Evolutionary conservation across 2,329 filamentous ascomycete species (phyloP).

Genomic region (Xylariaceae sp.): DNA sequence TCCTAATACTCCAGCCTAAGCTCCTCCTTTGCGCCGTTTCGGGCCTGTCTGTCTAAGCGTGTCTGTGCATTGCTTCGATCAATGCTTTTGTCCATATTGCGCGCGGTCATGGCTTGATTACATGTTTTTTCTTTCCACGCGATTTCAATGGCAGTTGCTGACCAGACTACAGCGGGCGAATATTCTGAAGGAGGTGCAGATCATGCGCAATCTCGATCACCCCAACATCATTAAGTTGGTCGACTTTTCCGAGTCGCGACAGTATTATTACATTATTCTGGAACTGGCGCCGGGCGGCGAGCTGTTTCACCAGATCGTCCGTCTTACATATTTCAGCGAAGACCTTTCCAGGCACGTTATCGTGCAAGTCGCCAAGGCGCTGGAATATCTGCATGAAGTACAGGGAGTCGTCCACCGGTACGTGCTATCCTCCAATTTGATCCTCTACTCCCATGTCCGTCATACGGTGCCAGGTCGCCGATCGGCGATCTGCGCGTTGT

Average conservation of each 20-base stretch:
- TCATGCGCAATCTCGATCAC: conserved; percentile 95
- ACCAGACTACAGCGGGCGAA: conserved; percentile 80
- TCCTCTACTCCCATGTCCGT: too few relatives aligned
- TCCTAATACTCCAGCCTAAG: conserved; percentile 13
- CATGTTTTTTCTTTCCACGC: too few relatives aligned
- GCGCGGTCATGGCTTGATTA: too few relatives aligned
- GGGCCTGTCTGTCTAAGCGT: conserved; percentile 11
- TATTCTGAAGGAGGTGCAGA: conserved; percentile 96
- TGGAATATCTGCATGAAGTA: conserved; percentile 91
- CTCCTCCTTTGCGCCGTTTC: conserved; percentile 3
- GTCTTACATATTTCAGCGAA: conserved; percentile 97
- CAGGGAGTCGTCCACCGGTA: conserved; percentile 96
- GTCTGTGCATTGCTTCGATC: conserved; percentile 1
- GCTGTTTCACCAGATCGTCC: conserved; percentile 96
- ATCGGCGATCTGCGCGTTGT: too few relatives aligned
- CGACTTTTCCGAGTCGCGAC: conserved; percentile 85
- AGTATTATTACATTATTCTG: conserved; percentile 97
- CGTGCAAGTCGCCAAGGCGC: conserved; percentile 83
- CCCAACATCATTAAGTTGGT: conserved; percentile 92
- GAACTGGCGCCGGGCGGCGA: conserved; percentile 94
- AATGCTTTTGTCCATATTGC: conserved; percentile 5
- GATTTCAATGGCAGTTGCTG: too few relatives aligned
- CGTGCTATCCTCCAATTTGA: conserved; percentile 31
- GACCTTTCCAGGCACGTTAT: conserved; percentile 93
- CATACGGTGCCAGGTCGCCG: too few relatives aligned